Evolutionary conservation across 768 basidiomycete species (phyloP), one percentile per base, ranked within the genome.

Genomic region (Russula brevipes): DNA sequence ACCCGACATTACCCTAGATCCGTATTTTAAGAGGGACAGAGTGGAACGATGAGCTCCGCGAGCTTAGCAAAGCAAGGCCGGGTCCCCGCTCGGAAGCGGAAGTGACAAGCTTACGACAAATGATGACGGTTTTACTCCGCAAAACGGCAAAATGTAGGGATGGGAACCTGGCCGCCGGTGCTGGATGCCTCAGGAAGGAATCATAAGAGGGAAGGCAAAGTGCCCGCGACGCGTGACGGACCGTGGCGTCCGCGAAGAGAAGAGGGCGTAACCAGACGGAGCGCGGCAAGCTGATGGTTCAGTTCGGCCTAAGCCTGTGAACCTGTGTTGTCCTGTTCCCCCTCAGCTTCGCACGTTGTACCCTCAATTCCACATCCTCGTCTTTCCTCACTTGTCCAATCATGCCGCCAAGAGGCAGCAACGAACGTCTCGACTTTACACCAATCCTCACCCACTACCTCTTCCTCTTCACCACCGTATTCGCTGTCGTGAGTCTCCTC

Each of bases 391-490:
- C 14, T 10, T 2, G 5, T 14, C 19, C 31, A 52, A 47, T 11
- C 44, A 81, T 81, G 80, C 75, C 81, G 58, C 80, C 80, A 46
- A 73, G 82, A 69, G 79, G 79, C 63, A 81, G 76, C 72, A 68
- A 65, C 36, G 81, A 84, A 63, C 82, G 89, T n/a, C 82, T 90
- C 68, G 91, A 94, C 75, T 89, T 94, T 61, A 91, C 88, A 1
- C 93, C 91, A 64, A 89, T 96, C 65, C 80, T 93, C 61, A 91
- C 91, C 17, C 93, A 96, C 72, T 94, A 95, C 72, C 81, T 96
- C 71, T 94, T 96, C 72, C 80, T 96, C 33, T 87, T 91, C 72
- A 96, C 94, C 1, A 87, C 87, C 63, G 82, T 94, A 57, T 81
- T 97, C 53, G 79, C 92, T 38, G 72, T 91, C 61, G 91, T 94